Base-by-base conservation (phyloP, 441 rosid species). In the Adansonia gregorii region DNA sequence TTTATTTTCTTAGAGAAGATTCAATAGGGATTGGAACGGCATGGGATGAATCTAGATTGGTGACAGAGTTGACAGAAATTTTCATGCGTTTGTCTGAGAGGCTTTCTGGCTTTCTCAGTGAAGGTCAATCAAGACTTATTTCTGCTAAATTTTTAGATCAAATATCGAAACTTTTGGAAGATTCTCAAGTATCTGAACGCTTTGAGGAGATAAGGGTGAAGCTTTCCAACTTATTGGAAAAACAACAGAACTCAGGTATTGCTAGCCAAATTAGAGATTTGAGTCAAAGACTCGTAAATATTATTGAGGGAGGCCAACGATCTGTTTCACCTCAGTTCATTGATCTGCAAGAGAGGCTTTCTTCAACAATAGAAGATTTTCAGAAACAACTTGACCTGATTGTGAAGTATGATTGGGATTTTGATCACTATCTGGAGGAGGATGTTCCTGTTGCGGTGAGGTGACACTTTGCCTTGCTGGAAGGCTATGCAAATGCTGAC, bases 401-500 rank as follows among this genome's bases (percentile, higher is more conserved):
- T 12, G 85, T 91, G 78, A 86, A 89, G 78, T 93, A 93, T 86
- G 93, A 95, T 82, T 93, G 99, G 99, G 99, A 95, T 85, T 95
- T 95, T 75, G 97, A 95, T 86, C 82, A 88, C 80, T 93, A 93
- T 87, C 79, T 93, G 73, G 97, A 91, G 85, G 99, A 95, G 85
- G 99, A 95, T 88, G 92, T 95, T 80, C 97, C 99, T 87, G 93
- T 92, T 85, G 98, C 87, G 97, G 99, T 95, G 89, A 90, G 99
- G 93, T 84, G 83, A 90, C 90, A 84, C 85, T 81, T 81, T 76
- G 72, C 80, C 71, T 78, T 85, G 76, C 74, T 86, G 59, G 71
- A 75, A 75, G 51, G 64, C 71, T 60, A 48, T 71, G 64, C 60
- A 63, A 48, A n/a, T 73, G 54, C 39, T 67, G n/a, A 39, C n/a